A percentile compares a stretch with the other conserved stretches of the same genome.
Conservation (phyloP, 345 rosid species). For the Eucalyptus melliodora region DNA sequence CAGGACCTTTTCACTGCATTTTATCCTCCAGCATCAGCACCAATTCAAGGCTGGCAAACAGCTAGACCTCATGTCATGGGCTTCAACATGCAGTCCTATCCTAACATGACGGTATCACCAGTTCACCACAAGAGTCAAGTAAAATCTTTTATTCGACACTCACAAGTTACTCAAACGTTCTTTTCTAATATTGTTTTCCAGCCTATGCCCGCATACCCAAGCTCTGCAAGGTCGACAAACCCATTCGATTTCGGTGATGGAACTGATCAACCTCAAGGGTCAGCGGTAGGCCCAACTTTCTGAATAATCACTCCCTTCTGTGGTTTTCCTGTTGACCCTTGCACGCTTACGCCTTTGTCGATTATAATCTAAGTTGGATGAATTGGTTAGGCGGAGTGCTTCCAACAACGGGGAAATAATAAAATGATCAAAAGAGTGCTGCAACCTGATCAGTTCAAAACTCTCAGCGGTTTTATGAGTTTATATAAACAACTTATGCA, state of each 20-base stretch:
- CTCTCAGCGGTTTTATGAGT: neutral
- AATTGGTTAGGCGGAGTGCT: neutral
- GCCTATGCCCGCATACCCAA: constrained; percentile 22
- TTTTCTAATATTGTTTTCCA: constrained; percentile 4
- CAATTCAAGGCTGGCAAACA: constrained; percentile 35
- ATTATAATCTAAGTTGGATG: neutral
- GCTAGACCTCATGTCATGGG: constrained; percentile 29
- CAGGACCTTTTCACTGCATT: constrained; percentile 69
- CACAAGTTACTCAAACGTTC: neutral
- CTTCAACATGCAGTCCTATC: constrained; percentile 39
- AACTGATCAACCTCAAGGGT: constrained; percentile 12
- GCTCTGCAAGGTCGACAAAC: constrained; percentile 30
- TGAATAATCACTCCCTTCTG: neutral
- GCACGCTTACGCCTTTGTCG: fast-evolving
- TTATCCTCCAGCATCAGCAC: constrained; percentile 20
- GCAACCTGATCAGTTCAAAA: neutral
- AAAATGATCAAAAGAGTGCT: neutral
- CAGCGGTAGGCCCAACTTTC: constrained; percentile 14
- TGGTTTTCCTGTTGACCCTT: neutral
- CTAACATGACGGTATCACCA: constrained; percentile 5
- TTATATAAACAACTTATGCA: neutral
- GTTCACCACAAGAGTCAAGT: neutral
- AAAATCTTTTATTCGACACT: neutral
- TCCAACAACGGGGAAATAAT: neutral
- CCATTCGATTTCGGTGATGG: constrained; percentile 52